Evolutionary conservation across 2,329 filamentous ascomycete species (phyloP), one percentile per base, ranked within the genome.

Genomic region (Penicillium verrucosum): DNA sequence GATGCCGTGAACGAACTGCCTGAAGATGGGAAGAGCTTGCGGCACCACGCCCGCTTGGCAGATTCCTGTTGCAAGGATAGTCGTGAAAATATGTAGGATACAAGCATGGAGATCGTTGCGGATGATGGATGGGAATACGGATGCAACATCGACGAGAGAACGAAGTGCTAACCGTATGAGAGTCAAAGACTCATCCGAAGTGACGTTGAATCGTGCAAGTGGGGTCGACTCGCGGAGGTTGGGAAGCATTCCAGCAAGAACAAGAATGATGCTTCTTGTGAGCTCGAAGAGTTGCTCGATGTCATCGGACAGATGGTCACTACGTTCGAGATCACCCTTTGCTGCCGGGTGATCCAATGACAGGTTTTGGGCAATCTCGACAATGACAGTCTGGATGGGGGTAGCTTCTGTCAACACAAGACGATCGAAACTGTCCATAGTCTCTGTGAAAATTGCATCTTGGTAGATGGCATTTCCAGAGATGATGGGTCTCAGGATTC

Each of bases 241-340:
- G 5, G 95, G 94, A 23, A 99, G 80, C 38, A 97, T 79, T 0
- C 92, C 91, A 0, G 92, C 89, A 29, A 99, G 81, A 1, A 97
- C 93, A 9, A 99, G 81, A 16, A 97, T 93, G 61, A 97, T 97
- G 70, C 97, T 96, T 61, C 94, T 85, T 0, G 94, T 99, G 45
- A 99, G 81, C 75, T 99, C 94, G 68, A 99, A 99, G 0, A 99
- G 82, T 75, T 99, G 94, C 70, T 99, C 94, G 60, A 99, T 96
- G 70, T 99, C 94, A 68, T 99, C 94, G 0, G 91, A 96, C 11
- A 99, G 79, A 71, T 94, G 89, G 51, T 92, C 89, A 38, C 88
- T 85, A 30, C 82, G 78, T 60, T 84, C 81, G 60, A 85, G 81
- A 47, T 84, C 81, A 64, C 85, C 85, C 60, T 90, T 85, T 3